phyloP scores from a whole-genome alignment of 2,329 filamentous ascomycete genomes.

The Colletotrichum chrysophilum region DNA sequence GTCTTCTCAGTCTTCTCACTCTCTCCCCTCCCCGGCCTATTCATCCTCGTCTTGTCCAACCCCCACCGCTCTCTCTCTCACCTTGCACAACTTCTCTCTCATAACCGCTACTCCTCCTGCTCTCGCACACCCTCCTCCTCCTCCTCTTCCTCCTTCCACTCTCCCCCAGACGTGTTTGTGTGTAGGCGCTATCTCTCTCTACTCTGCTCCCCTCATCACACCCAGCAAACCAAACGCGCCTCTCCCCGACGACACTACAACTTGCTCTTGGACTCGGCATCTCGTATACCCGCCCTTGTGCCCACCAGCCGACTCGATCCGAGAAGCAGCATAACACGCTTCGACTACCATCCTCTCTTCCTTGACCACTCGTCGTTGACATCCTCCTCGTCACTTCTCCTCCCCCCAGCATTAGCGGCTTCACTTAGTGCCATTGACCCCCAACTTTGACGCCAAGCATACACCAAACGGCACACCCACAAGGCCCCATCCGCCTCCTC shows the following conservation, averaged over 20 bases:
- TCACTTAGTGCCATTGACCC: conserved; percentile 11
- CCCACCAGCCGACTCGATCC: background rate
- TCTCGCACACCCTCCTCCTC: background rate
- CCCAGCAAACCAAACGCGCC: background rate
- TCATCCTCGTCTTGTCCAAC: background rate
- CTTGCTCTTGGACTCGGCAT: background rate
- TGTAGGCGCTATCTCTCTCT: background rate
- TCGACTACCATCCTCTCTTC: background rate
- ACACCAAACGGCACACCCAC: conserved; percentile 2
- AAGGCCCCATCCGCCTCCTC: background rate
- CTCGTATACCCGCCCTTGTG: background rate
- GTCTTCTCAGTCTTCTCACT: background rate
- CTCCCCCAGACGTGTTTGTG: background rate
- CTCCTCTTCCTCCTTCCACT: background rate
- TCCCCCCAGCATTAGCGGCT: conserved; percentile 7
- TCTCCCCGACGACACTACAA: background rate
- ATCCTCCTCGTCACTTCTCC: background rate
- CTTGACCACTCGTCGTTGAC: background rate
- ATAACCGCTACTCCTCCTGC: background rate
- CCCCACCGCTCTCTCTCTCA: background rate
- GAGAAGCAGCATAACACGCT: background rate
- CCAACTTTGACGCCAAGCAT: conserved; percentile 14
- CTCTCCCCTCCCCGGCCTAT: background rate
- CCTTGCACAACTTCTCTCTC: conserved; percentile 3
- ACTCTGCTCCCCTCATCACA: background rate